phyloP scores from a whole-genome alignment of 2,329 filamentous ascomycete species.

The Biscogniauxia mediterranea region DNA sequence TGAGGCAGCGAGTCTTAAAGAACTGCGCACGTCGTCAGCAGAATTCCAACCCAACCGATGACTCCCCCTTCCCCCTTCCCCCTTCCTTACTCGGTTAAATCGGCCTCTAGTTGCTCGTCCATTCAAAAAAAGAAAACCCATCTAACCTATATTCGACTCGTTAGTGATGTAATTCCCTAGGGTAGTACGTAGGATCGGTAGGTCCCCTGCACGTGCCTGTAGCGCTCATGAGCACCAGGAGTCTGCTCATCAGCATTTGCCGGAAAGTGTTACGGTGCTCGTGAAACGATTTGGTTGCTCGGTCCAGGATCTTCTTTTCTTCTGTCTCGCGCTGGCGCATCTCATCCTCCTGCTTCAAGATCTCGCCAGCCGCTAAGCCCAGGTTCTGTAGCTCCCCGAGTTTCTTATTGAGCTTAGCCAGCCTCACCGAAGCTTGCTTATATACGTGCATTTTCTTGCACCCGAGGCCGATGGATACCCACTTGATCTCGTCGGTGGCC shows the following conservation, averaged over 20 bases:
- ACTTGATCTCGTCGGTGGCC: conserved; percentile 12
- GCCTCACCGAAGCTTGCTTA: background rate
- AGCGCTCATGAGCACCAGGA: background rate
- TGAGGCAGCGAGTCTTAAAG: too few relatives aligned
- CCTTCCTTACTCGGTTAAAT: too few relatives aligned
- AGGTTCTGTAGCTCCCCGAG: background rate
- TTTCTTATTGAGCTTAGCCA: conserved; percentile 1
- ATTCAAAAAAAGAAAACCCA: background rate
- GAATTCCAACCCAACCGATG: too few relatives aligned
- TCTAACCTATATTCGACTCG: background rate
- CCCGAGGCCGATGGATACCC: conserved; percentile 17
- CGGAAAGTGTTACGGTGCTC: background rate
- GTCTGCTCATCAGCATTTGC: background rate
- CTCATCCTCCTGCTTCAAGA: too few relatives aligned
- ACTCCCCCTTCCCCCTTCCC: too few relatives aligned
- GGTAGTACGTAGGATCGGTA: background rate
- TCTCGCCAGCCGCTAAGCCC: background rate
- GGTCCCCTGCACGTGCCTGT: background rate
- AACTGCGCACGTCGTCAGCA: too few relatives aligned
- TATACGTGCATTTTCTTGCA: conserved; percentile 12
- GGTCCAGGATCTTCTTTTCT: background rate
- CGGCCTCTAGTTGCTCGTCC: too few relatives aligned
- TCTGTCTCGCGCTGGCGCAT: background rate
- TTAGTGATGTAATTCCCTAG: too few relatives aligned
- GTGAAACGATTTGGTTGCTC: background rate